A percentile compares a stretch with the other conserved stretches of the same genome.
Evolutionary conservation across 371 early-diverging fungal genomes (phyloP).

Genomic region (Coemansia sp.): DNA sequence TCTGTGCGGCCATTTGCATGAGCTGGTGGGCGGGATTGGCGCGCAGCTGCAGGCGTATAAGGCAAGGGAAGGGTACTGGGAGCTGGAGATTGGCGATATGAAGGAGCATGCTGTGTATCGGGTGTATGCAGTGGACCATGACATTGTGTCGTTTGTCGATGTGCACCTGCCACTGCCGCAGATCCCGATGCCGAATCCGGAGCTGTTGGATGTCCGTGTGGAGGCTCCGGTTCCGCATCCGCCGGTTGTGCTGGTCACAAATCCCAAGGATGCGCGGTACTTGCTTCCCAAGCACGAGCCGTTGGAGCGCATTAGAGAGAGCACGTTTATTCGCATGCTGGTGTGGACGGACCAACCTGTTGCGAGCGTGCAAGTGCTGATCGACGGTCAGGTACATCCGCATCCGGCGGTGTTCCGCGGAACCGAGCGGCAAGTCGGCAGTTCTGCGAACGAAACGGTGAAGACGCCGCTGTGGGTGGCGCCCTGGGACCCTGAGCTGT

Average conservation of each 20-base stretch:
- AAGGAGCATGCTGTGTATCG: slow-evolving; percentile 80
- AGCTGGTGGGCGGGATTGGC: slow-evolving; percentile 66
- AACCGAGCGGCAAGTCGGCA: slow-evolving; percentile 44
- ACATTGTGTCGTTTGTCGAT: slow-evolving; percentile 80
- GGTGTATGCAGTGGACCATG: slow-evolving; percentile 84
- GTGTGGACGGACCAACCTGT: slow-evolving; percentile 57
- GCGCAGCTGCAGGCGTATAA: slow-evolving; percentile 65
- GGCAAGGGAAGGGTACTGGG: slow-evolving; percentile 62
- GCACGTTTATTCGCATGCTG: slow-evolving; percentile 74
- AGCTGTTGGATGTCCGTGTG: slow-evolving; percentile 24
- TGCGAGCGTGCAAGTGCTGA: slow-evolving; percentile 50
- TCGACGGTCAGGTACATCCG: slow-evolving; percentile 52
- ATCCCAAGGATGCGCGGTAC: slow-evolving; percentile 83
- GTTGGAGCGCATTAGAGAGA: slow-evolving; percentile 56
- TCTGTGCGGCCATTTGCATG: slow-evolving; percentile 87
- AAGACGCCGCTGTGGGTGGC: slow-evolving; percentile 68
- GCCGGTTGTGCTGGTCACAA: slow-evolving; percentile 83
- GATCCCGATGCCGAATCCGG: slow-evolving; percentile 56
- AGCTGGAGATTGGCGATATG: slow-evolving; percentile 85
- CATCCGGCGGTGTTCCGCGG: slow-evolving; percentile 48
- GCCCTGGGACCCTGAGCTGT: slow-evolving; percentile 68
- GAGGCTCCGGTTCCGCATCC: slow-evolving; percentile 50
- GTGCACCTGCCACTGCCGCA: slow-evolving; percentile 58
- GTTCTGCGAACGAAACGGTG: slow-evolving; percentile 50
- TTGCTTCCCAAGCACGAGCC: slow-evolving; percentile 73